Conservation (phyloP, 2,329 filamentous ascomycete genomes). For the Colletotrichum euphorbiae region DNA sequence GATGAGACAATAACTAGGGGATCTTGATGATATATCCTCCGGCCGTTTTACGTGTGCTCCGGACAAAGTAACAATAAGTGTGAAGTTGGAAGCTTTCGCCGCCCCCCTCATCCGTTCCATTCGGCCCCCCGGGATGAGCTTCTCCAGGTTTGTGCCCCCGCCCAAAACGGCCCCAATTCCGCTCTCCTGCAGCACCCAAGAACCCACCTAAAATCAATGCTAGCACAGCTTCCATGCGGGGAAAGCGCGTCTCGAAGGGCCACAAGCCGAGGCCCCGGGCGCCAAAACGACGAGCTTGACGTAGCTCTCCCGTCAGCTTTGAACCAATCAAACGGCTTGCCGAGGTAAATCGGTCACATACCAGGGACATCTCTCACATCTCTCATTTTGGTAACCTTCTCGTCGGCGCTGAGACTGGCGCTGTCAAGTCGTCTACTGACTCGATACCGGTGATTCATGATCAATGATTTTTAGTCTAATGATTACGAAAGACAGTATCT, state of each 20-base stretch:
- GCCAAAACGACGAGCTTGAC: conserved; percentile 17
- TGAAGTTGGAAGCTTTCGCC: conserved; percentile 32
- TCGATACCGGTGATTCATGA: conserved; percentile 15
- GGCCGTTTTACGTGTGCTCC: conserved; percentile 21
- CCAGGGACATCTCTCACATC: not conserved
- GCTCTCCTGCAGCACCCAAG: conserved; percentile 12
- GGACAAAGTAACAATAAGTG: not conserved
- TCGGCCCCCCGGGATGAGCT: conserved; percentile 27
- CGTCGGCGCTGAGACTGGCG: conserved; percentile 13
- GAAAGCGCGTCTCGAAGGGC: conserved; percentile 24
- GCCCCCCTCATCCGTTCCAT: conserved; percentile 16
- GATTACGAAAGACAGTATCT: no score
- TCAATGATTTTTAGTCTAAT: not conserved
- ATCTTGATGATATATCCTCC: conserved; percentile 5
- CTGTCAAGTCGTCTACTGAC: conserved; percentile 6
- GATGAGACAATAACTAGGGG: not conserved
- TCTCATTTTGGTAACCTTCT: conserved; percentile 35
- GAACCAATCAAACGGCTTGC: conserved; percentile 31
- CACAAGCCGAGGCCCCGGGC: conserved; percentile 36
- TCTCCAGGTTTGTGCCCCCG: conserved; percentile 35
- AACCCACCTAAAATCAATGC: not conserved
- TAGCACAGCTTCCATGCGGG: conserved; percentile 17
- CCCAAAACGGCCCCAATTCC: conserved; percentile 24
- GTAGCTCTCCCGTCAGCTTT: not conserved
- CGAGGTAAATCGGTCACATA: conserved; percentile 31